phyloP scores from a whole-genome alignment of 345 rosid species.

The Aegle marmelos region DNA sequence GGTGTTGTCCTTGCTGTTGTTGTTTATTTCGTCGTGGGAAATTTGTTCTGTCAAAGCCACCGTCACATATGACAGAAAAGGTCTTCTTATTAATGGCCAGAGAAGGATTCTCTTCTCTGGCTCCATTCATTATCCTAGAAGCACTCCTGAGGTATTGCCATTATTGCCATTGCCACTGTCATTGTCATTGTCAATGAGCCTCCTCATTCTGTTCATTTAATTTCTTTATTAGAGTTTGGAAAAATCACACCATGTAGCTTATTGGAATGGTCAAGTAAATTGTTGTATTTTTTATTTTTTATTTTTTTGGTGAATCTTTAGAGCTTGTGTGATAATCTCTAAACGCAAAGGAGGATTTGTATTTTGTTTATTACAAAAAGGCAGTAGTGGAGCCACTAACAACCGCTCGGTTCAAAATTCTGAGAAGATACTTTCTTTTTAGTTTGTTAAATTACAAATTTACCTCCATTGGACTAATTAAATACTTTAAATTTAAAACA shows the following conservation, averaged over 20 bases:
- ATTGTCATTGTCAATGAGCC: conserved; percentile 18
- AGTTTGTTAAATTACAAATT: too few species aligned
- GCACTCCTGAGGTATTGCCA: conserved; percentile 76
- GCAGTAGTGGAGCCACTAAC: too few species aligned
- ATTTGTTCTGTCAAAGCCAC: conserved; percentile 39
- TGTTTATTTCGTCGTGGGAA: conserved; percentile 31
- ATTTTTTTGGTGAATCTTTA: background rate
- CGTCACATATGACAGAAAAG: conserved; percentile 73
- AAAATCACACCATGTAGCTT: too few species aligned
- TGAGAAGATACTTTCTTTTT: too few species aligned
- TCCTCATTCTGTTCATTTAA: conserved; percentile 13
- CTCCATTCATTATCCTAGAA: conserved; percentile 94
- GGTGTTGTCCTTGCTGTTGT: conserved; percentile 10
- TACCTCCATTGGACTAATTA: too few species aligned
- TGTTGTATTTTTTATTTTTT: too few species aligned
- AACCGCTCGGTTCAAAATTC: too few species aligned
- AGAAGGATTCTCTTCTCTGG: conserved; percentile 86
- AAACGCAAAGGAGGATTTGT: too few species aligned
- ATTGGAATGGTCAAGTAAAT: too few species aligned
- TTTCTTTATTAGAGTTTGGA: background rate
- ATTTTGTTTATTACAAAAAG: too few species aligned
- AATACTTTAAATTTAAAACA: too few species aligned
- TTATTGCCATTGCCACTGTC: background rate
- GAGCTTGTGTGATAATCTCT: too few species aligned
- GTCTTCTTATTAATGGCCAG: conserved; percentile 71